Evolutionary conservation across 202 grass and related monocot genomes (phyloP), one percentile per base, ranked within the genome.

Genomic region (Sporobolus alterniflorus): DNA sequence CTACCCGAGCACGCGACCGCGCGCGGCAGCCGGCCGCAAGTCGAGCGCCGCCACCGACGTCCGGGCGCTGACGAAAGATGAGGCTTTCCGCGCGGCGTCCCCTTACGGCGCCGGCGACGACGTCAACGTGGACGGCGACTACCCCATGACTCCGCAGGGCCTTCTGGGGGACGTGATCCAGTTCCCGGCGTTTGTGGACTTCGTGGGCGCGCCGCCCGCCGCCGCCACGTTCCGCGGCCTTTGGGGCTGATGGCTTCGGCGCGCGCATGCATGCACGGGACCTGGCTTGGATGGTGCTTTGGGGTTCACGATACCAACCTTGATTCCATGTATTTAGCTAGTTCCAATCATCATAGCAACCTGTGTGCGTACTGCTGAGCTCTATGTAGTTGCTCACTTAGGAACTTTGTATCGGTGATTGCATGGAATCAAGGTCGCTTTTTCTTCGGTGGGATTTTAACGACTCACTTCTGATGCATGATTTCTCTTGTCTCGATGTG

Each of bases 91-190:
- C 52, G 63, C 55, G 20, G 15, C 75, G 6, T 25, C 56, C 4
- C 64, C 4, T 11, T 71, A 11, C 33, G 25, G 2, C 18, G 36
- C 36, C 6, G 75, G 12, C 5, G 75, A 16, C 5, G 33, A 69
- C 49, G n/a, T 21, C 1, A 40, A 73, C 1, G 56, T 41, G 7
- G 40, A 30, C 36, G 36, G 26, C 33, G 84, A 81, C 9, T 87
- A 84, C 33, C 85, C 91, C 5, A 71, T 82, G 89, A 73, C 73
- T 33, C 91, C 88, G 8, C 89, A 92, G 49, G 96, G 96, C 13
- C 83, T 92, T 3, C 87, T 99, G 0, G 80, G 90, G 71, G 93
- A 96, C 82, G 75, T 99, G 49, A 86, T 96, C 59, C 93, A 92
- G 28, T 92, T 76, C 65, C 96, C 93, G 31, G 66, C 86, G 56